Evolutionary conservation across 2,329 filamentous ascomycete species (phyloP).

Genomic region (Aureobasidium sp.): DNA sequence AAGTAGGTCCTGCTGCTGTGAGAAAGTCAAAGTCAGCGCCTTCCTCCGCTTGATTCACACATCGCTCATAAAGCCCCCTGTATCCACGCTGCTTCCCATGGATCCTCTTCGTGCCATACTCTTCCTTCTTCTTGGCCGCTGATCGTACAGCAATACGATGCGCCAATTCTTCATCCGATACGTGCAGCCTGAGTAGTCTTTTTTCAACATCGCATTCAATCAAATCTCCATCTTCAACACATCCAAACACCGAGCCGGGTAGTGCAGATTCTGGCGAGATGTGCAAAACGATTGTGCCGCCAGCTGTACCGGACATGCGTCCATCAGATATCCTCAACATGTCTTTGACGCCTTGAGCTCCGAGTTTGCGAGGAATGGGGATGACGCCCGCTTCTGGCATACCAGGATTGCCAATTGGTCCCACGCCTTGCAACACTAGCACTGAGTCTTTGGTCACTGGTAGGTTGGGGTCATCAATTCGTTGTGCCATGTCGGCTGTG

Average conservation of each 20-base stretch:
- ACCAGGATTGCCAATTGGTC: conserved; percentile 43
- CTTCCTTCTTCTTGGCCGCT: conserved; percentile 20
- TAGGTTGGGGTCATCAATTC: conserved; percentile 39
- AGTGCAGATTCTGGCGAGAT: conserved; percentile 45
- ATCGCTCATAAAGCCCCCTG: conserved; percentile 49
- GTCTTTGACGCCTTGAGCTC: conserved; percentile 38
- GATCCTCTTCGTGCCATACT: conserved; percentile 20
- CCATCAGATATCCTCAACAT: conserved; percentile 48
- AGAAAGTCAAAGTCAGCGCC: conserved; percentile 57
- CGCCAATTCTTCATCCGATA: conserved; percentile 34
- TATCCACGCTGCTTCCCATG: conserved; percentile 41
- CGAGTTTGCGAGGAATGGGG: conserved; percentile 43
- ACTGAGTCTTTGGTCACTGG: conserved; percentile 37
- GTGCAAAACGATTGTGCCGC: conserved; percentile 46
- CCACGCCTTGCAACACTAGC: conserved; percentile 41
- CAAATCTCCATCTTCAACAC: conserved; percentile 40
- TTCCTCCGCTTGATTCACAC: conserved; percentile 51
- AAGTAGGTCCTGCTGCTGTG: conserved; percentile 23
- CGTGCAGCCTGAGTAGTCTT: conserved; percentile 33
- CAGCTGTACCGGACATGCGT: conserved; percentile 48
- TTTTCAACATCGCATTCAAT: conserved; percentile 39
- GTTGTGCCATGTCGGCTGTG: conserved; percentile 35
- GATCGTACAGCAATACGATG: conserved; percentile 23
- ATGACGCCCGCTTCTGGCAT: conserved; percentile 47
- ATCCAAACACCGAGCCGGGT: conserved; percentile 39